phyloP scores from a whole-genome alignment of 2,329 filamentous ascomycete species.

The Lecanosticta acicola region DNA sequence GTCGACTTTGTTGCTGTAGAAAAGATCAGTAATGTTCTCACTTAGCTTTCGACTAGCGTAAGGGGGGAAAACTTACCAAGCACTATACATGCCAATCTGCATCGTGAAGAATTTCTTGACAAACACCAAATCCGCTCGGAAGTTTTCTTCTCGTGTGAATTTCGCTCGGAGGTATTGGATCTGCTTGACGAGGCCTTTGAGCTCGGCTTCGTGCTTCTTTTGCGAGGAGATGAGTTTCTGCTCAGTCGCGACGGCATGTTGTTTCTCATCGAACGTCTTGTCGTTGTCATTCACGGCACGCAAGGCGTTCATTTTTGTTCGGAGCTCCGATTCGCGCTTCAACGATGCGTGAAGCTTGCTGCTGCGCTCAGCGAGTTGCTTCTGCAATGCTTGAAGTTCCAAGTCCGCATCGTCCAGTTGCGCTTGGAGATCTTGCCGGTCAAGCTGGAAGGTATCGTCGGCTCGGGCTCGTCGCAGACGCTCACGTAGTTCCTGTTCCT shows the following conservation, averaged over 20 bases:
- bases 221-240: conserved; percentile 57
- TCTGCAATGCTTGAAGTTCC: conserved; percentile 37
- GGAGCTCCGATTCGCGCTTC: conserved; percentile 34
- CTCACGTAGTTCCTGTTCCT: conserved; percentile 38
- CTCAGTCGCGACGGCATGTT: conserved; percentile 35
- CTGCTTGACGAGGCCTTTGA: conserved; percentile 79
- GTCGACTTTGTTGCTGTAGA: conserved; percentile 79
- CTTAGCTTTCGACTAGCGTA: conserved; percentile 5
- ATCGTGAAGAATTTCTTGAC: conserved; percentile 79
- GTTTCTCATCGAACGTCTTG: conserved; percentile 21
- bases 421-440: conserved; percentile 35
- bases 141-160: conserved; percentile 70
- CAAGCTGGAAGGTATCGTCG: conserved; percentile 31
- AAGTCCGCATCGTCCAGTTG: conserved; percentile 36
- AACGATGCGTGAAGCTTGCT: conserved; percentile 26
- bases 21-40: too few species aligned
- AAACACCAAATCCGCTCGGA: conserved; percentile 75
- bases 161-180: conserved; percentile 84
- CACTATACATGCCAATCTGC: conserved; percentile 75
- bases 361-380: conserved; percentile 31
- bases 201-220: conserved; percentile 65
- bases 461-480: conserved; percentile 26
- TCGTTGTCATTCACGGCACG: conserved; percentile 17
- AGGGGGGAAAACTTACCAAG: conserved; percentile 64
- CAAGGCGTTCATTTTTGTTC: conserved; percentile 28